Base-by-base conservation (phyloP, 495 filamentous ascomycete species). In the Massariosphaeria phaeospora region DNA sequence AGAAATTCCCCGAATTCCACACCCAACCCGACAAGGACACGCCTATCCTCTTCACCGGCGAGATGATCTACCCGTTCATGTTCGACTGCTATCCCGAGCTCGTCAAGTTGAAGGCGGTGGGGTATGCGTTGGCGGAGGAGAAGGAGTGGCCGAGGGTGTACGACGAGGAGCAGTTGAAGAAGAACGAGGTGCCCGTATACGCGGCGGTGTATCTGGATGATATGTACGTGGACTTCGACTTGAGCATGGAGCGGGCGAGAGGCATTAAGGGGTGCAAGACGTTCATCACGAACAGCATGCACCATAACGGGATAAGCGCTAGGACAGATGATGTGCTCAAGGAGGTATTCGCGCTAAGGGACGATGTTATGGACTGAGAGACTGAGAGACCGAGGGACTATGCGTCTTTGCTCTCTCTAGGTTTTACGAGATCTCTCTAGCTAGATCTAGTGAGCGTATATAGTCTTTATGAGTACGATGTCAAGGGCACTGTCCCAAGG, bases 171-270 rank as follows among this genome's bases (percentile, higher is more conserved):
- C 82, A 87, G 63, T 75, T 96, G 17, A 76, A 75, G 5, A 75
- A 79, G 57, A 96, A 96, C 62, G 74, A 84, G 54, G 89, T 96
- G 0, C 91, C 93, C 0, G 86, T 96, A 0, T 96, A 94, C 59
- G 84, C 88, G 5, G 87, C 86, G 0, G 83, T 77, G n/a, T 97
- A 83, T 52, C 64, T 88, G 0, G 87, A 96, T 50, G 91, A 97
- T 68, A 96, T 97, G 90, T 96, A 95, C 61, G 91, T 97, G 26
- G 83, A 91, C 57, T 86, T 78, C 57, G 83, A 83, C 21, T 67
- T 89, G 9, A 79, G 86, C 0, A 71, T 79, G 50, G 83, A 82
- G 57, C 93, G 91, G 23, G 89, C 87, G 11, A 67, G 72, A 25
- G 80, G 81, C 70, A 87, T 97, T 66, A 82, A 79, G 66, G 84